Evolutionary conservation across 2,329 filamentous ascomycete species (phyloP).

Genomic region (Venturia asperata): DNA sequence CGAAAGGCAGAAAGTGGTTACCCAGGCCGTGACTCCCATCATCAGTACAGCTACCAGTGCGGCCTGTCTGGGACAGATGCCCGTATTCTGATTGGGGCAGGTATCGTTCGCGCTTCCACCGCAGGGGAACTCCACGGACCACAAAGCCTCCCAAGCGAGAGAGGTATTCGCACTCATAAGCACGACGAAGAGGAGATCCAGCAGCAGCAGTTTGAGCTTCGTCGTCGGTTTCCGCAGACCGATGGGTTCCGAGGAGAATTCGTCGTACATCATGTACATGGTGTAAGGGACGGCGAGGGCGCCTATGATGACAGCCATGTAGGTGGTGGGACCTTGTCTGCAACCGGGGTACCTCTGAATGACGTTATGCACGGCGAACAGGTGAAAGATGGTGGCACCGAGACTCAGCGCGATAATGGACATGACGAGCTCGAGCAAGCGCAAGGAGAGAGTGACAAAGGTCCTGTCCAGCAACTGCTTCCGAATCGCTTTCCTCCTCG

Average conservation of each 20-base stretch:
- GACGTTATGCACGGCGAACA: slow-evolving; percentile 48
- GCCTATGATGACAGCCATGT: slow-evolving; percentile 86
- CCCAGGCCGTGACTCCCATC: slow-evolving; percentile 80
- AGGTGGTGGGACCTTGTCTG: slow-evolving; percentile 54
- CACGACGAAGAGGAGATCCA: slow-evolving; percentile 94
- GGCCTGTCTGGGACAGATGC: slow-evolving; percentile 57
- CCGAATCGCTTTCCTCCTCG: slow-evolving; percentile 24
- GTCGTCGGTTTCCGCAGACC: slow-evolving; percentile 75
- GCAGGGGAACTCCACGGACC: slow-evolving; percentile 51
- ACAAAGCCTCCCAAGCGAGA: slow-evolving; percentile 78
- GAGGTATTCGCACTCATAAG: slow-evolving; percentile 92
- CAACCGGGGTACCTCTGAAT: slow-evolving; percentile 30
- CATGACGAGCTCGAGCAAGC: slow-evolving; percentile 73
- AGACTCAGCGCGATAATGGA: slow-evolving; percentile 76
- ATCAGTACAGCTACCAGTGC: slow-evolving; percentile 72
- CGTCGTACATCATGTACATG: slow-evolving; percentile 89
- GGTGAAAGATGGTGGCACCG: slow-evolving; percentile 64
- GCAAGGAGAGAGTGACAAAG: slow-evolving; percentile 77
- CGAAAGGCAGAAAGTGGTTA: slow-evolving; percentile 71
- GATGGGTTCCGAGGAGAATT: slow-evolving; percentile 89
- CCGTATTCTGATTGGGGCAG: slow-evolving; percentile 27
- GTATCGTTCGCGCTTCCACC: too few species aligned
- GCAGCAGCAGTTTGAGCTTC: slow-evolving; percentile 81
- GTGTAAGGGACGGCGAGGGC: slow-evolving; percentile 84
- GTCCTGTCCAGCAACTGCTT: slow-evolving; percentile 68